These are phyloP conservation scores for Bathelium albidoporum DNA, from an alignment of 495 filamentous ascomycete genomes.

Conservation along the genomic window DNA sequence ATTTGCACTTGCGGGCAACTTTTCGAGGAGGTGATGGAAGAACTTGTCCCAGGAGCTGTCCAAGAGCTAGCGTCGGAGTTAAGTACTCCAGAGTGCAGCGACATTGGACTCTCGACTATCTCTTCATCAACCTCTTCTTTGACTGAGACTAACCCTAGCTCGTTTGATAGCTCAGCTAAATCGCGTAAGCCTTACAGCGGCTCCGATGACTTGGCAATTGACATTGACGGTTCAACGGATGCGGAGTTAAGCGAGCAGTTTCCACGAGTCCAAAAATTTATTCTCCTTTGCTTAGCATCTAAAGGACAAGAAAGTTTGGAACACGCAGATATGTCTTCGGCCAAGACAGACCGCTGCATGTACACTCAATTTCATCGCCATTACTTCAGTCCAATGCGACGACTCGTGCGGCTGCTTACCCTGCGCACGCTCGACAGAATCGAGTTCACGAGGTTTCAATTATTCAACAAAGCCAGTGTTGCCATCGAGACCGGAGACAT, in stretches of 20 bases:
- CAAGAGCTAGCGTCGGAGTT: neutral
- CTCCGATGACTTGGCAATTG: constrained; percentile 1
- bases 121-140: constrained; percentile 35
- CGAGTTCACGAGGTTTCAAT: constrained; percentile 1
- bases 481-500: neutral
- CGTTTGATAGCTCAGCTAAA: constrained; percentile 10
- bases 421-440: neutral
- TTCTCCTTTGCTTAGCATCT: neutral
- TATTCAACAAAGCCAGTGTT: neutral
- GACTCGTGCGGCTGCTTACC: neutral
- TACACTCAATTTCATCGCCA: neutral
- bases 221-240: neutral
- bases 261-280: neutral
- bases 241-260: neutral
- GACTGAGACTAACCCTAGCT: constrained; percentile 32
- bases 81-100: neutral
- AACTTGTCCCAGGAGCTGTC: neutral
- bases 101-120: neutral
- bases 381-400: neutral
- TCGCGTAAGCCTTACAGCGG: neutral
- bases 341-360: constrained; percentile 1
- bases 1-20: neutral
- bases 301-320: neutral
- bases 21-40: constrained; percentile 1
- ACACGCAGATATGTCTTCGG: neutral